These are phyloP conservation scores for Coniosporium tulheliwenetii DNA, from an alignment of 2,329 filamentous ascomycete genomes.

Conservation along the genomic window DNA sequence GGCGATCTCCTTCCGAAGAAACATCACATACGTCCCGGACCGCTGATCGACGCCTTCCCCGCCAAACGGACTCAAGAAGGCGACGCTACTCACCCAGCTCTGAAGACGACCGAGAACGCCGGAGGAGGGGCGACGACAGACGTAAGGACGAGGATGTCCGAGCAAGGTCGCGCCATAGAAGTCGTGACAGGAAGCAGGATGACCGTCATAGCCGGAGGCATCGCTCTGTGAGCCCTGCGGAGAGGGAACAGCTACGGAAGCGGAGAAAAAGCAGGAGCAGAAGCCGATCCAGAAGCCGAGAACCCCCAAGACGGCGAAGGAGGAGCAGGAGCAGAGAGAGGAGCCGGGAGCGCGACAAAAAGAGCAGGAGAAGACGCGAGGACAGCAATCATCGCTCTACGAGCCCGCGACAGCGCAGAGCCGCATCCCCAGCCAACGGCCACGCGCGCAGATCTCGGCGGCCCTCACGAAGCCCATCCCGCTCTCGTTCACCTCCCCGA, in stretches of 20 bases:
- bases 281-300: neutral
- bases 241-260: neutral
- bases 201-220: neutral
- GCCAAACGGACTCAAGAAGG: too few species aligned
- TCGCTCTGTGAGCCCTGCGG: conserved; percentile 1
- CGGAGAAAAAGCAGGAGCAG: neutral
- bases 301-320: neutral
- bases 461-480: conserved; percentile 6
- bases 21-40: too few species aligned
- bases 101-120: too few species aligned
- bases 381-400: conserved; percentile 1
- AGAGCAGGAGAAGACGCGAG: conserved; percentile 1
- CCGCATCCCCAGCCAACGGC: neutral
- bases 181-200: too few species aligned
- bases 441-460: neutral
- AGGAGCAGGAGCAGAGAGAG: neutral
- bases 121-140: too few species aligned
- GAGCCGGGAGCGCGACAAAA: neutral
- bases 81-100: too few species aligned
- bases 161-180: too few species aligned
- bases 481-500: conserved; percentile 16
- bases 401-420: neutral
- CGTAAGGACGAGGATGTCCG: too few species aligned
- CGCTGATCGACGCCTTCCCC: too few species aligned
- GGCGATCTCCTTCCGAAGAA: too few species aligned